These are phyloP conservation scores for Eucalyptus shirleyi DNA, from an alignment of 345 rosid species.

Conservation along the genomic window DNA sequence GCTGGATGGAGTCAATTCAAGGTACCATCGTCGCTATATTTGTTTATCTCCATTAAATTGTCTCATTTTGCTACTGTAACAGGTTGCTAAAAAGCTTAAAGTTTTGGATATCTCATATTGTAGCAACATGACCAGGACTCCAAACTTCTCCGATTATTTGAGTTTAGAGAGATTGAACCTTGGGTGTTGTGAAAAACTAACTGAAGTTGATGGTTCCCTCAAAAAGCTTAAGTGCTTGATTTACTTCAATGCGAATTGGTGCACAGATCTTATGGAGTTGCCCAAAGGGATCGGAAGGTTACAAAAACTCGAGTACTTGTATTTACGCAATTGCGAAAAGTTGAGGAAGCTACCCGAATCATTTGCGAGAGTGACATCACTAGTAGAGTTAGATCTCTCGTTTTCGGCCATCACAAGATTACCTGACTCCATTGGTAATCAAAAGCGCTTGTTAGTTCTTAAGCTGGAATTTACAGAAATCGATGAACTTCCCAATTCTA, in stretches of 20 bases:
- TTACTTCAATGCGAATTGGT: not conserved
- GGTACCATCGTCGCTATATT: not conserved
- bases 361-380: not conserved
- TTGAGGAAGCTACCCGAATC: not conserved
- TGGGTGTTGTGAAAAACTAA: not conserved
- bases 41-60: too few relatives aligned
- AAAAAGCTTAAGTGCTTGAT: not conserved
- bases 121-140: not conserved
- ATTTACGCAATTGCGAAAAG: fast-evolving
- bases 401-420: too few relatives aligned
- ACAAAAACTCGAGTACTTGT: not conserved
- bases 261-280: not conserved
- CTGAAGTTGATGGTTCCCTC: constrained; percentile 9
- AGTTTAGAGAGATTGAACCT: constrained; percentile 9
- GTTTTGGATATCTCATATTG: constrained; percentile 3
- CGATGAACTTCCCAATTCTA: too few relatives aligned
- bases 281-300: not conserved
- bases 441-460: fast-evolving
- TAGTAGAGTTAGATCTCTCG: too few relatives aligned
- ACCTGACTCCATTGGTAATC: too few relatives aligned
- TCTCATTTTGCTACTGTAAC: not conserved
- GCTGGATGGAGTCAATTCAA: not conserved
- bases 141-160: not conserved
- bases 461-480: fast-evolving
- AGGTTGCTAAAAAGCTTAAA: constrained; percentile 7